Base-by-base conservation (phyloP, 495 filamentous ascomycete genomes). In the Aspergillus diversus region DNA sequence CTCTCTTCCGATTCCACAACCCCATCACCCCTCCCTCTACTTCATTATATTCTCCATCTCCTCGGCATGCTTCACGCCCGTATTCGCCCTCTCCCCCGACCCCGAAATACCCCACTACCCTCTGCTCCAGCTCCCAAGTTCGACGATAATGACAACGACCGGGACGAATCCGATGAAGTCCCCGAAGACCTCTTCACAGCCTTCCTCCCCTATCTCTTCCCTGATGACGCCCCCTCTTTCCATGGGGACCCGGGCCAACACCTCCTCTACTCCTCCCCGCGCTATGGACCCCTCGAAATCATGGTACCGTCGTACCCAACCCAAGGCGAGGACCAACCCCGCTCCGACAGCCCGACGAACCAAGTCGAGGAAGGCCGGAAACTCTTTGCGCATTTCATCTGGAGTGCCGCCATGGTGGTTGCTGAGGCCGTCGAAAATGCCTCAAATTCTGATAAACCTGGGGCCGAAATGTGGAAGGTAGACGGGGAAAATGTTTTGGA, bases 331-430 rank as follows among this genome's bases (percentile, higher is more conserved):
- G 71, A 67, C 8, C 64, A 53, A 59, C 52, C 61, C n/a, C 59
- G 66, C 21, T 31, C 61, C 15, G 60, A 68, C 15, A 69, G 67
- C 15, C 46, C 55, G 37, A 15, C 55, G 34, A 73, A 70, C 55
- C 33, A 81, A 21, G 77, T 73, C 1, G 85, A 89, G 33, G 77
- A 83, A 43, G 84, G 84, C 15, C 73, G 89, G 57, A 78, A 74
- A 46, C 82, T 95, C 42, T 96, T 93, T 72, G 87, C 87, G 37
- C 93, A 96, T 72, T 90, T 90, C 72, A 75, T 97, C 6, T 97
- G 93, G 93, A 96, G 94, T 71, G 81, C 91, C n/a, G 87, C 82
- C 0, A 75, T 94, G 65, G 78, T 89, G 58, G 79, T 93, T 51
- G 90, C 89, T 1, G 90, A 91, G 70, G 77, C 87, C 12, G 77